Evolutionary conservation across 345 rosid species (phyloP).

Genomic region (Salix dunnii): DNA sequence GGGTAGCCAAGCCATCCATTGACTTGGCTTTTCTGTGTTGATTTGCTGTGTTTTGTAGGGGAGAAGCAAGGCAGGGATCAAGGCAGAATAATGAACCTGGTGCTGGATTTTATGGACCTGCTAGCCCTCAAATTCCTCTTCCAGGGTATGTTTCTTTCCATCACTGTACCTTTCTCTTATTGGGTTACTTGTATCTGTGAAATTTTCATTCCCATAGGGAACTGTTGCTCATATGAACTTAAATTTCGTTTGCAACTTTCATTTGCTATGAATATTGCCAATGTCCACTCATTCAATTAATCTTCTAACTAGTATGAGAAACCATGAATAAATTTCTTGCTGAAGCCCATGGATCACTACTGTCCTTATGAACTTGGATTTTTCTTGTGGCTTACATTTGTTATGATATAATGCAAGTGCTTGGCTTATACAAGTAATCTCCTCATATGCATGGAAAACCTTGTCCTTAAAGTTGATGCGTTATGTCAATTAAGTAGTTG

Average conservation of each 20-base stretch:
- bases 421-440: no score
- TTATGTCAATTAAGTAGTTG: no score
- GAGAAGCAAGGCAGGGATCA: constrained; percentile 34
- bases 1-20: neutral
- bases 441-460: no score
- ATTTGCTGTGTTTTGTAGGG: constrained; percentile 31
- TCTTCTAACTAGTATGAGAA: neutral
- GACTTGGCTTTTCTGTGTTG: neutral
- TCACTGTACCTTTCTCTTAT: neutral
- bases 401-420: no score
- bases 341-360: no score
- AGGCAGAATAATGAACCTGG: constrained; percentile 24
- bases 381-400: no score
- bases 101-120: constrained; percentile 27
- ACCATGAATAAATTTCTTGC: no score
- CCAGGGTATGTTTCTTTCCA: constrained; percentile 42
- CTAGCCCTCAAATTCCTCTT: constrained; percentile 49
- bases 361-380: no score
- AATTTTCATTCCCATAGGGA: neutral
- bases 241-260: neutral
- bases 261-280: neutral
- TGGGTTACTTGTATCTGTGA: neutral
- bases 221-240: neutral
- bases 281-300: neutral
- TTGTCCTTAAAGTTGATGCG: no score